A percentile compares a stretch with the other conserved stretches of the same genome.
Conservation (phyloP, 768 basidiomycete species). For the Aureoboletus auriporus region DNA sequence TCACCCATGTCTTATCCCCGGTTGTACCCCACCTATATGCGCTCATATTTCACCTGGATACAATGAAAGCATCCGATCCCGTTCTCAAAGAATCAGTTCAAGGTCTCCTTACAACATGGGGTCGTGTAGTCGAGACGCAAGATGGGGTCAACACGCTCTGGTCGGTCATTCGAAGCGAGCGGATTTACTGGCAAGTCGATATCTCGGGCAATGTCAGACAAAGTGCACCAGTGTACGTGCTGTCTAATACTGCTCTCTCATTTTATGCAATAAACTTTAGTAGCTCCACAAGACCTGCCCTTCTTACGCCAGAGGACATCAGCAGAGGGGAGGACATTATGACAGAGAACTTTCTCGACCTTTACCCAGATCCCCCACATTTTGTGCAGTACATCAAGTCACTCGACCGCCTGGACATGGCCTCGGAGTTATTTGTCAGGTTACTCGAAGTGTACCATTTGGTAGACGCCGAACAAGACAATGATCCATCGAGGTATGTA, state of each 20-base stretch:
- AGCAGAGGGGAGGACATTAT: constrained; percentile 35
- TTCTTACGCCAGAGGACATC: constrained; percentile 53
- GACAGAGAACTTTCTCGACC: constrained; percentile 51
- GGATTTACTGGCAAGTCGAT: constrained; percentile 53
- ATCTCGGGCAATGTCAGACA: constrained; percentile 48
- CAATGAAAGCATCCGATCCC: constrained; percentile 60
- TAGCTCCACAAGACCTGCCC: constrained; percentile 30
- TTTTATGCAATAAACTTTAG: constrained; percentile 2
- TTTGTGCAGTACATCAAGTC: constrained; percentile 64
- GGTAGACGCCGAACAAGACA: constrained; percentile 15
- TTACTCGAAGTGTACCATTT: constrained; percentile 66
- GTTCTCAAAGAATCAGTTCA: constrained; percentile 53
- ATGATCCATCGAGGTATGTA: constrained; percentile 22
- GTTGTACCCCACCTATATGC: constrained; percentile 66
- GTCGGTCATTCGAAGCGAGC: constrained; percentile 50
- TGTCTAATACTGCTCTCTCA: not conserved
- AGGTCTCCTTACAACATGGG: constrained; percentile 72
- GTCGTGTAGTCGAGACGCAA: constrained; percentile 49
- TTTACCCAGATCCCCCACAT: constrained; percentile 73
- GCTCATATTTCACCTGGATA: constrained; percentile 52
- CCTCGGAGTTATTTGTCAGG: constrained; percentile 68
- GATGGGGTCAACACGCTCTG: constrained; percentile 58
- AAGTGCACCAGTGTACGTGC: constrained; percentile 39
- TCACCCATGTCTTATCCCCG: constrained; percentile 62
- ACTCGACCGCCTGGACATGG: constrained; percentile 64